phyloP scores from a whole-genome alignment of 1,139 yeast species.

The Magnusiomyces fungicola region DNA sequence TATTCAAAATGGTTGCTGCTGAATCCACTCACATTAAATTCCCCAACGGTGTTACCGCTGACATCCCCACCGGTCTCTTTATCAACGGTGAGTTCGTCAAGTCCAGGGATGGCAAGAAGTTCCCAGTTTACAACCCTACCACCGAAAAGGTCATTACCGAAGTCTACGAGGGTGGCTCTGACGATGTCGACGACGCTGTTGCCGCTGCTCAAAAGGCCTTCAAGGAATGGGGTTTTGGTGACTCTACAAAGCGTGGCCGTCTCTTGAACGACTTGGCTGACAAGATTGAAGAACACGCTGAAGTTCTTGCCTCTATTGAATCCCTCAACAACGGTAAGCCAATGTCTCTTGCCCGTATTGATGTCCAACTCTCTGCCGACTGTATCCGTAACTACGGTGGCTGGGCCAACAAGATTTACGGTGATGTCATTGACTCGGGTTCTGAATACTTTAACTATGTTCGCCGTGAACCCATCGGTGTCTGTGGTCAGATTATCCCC shows the following conservation, averaged over 20 bases:
- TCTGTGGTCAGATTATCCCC: slow-evolving; percentile 78
- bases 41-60: slow-evolving; percentile 53
- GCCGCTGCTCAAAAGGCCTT: slow-evolving; percentile 47
- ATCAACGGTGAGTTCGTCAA: slow-evolving; percentile 52
- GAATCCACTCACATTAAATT: slow-evolving; percentile 39
- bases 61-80: slow-evolving; percentile 63
- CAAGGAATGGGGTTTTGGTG: slow-evolving; percentile 38
- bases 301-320: slow-evolving; percentile 58
- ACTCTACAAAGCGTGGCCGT: slow-evolving; percentile 49
- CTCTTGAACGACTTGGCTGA: slow-evolving; percentile 60
- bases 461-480: slow-evolving; percentile 65
- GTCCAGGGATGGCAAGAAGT: slow-evolving; percentile 42
- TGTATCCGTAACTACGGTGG: slow-evolving; percentile 71
- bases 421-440: slow-evolving; percentile 62
- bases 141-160: slow-evolving; percentile 47
- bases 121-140: slow-evolving; percentile 53
- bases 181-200: slow-evolving; percentile 51
- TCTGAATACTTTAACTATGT: slow-evolving; percentile 52
- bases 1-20: neutral
- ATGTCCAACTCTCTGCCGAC: slow-evolving; percentile 49
- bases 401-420: slow-evolving; percentile 71
- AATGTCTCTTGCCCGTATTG: slow-evolving; percentile 46
- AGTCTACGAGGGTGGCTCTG: slow-evolving; percentile 45
- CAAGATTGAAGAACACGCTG: slow-evolving; percentile 51
- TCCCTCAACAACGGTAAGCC: slow-evolving; percentile 81